Percentiles rank a stretch among this genome's conserved stretches.
phyloP scores from a whole-genome alignment of 495 filamentous ascomycete genomes.

The Parmelia sp. region DNA sequence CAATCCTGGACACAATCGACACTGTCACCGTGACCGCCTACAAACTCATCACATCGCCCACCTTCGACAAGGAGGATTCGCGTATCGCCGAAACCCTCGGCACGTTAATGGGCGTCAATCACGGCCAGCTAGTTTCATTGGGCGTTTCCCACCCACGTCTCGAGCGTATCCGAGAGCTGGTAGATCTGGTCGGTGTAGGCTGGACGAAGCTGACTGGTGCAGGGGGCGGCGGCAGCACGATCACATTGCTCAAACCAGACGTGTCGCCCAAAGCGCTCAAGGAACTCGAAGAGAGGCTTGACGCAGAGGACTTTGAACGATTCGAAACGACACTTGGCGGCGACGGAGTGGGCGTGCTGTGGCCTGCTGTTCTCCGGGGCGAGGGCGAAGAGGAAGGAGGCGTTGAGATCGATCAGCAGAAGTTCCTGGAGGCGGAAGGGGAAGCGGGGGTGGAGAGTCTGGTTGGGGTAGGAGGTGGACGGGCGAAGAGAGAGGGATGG shows the following conservation, averaged over 20 bases:
- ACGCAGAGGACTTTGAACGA: slow-evolving; percentile 68
- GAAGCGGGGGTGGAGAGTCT: slow-evolving; percentile 47
- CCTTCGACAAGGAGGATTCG: slow-evolving; percentile 53
- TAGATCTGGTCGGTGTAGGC: slow-evolving; percentile 82
- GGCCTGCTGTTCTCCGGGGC: slow-evolving; percentile 78
- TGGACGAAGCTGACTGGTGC: slow-evolving; percentile 97
- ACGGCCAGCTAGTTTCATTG: slow-evolving; percentile 78
- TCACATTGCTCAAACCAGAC: slow-evolving; percentile 74
- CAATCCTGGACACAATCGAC: slow-evolving; percentile 77
- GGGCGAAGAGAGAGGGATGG: slow-evolving; percentile 63
- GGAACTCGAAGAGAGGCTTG: slow-evolving; percentile 59
- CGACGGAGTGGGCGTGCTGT: slow-evolving; percentile 87
- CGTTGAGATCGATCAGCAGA: slow-evolving; percentile 87
- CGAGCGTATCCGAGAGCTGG: slow-evolving; percentile 85
- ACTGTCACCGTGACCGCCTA: slow-evolving; percentile 69
- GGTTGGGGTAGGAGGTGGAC: slow-evolving; percentile 51
- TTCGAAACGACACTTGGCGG: slow-evolving; percentile 86
- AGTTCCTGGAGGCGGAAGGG: slow-evolving; percentile 76
- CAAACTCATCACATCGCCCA: slow-evolving; percentile 56
- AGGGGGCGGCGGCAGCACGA: slow-evolving; percentile 90
- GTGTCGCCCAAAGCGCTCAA: slow-evolving; percentile 45
- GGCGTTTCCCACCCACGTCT: slow-evolving; percentile 91
- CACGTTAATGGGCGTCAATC: slow-evolving; percentile 85
- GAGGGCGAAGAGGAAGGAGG: slow-evolving; percentile 67
- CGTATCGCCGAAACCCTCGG: slow-evolving; percentile 63